These are phyloP conservation scores for Ehretia macrophylla DNA, from an alignment of 257 asterid genomes.

Conservation along the genomic window DNA sequence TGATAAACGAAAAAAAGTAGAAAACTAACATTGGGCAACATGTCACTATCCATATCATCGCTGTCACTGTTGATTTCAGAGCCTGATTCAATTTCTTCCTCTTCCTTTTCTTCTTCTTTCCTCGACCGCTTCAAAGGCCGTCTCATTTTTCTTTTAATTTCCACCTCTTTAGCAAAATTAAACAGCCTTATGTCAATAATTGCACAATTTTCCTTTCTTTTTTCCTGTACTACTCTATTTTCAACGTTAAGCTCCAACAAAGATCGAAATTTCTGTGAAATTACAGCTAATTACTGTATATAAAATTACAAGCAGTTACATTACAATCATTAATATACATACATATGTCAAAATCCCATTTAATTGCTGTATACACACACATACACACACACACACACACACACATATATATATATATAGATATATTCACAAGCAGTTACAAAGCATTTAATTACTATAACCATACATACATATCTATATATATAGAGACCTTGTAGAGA, in stretches of 20 bases:
- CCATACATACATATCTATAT: no score
- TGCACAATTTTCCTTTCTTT: not conserved
- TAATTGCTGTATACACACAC: no score
- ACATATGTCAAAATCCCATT: no score
- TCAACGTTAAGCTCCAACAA: not conserved
- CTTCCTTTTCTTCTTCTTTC: constrained; percentile 24
- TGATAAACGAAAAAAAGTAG: not conserved
- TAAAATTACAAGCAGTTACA: not conserved
- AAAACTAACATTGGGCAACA: constrained; percentile 33
- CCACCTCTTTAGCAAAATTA: not conserved
- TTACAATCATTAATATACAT: no score
- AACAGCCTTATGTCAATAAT: not conserved
- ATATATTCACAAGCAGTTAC: not conserved
- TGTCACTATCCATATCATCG: constrained; percentile 25
- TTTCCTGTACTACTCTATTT: no score
- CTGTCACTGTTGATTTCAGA: constrained; percentile 36
- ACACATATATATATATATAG: no score
- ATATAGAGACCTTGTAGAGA: no score
- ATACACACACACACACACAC: no score
- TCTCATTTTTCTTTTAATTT: constrained; percentile 21
- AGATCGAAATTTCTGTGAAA: no score
- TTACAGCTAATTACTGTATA: not conserved
- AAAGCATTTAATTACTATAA: no score
- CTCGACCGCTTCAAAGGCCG: constrained; percentile 21
- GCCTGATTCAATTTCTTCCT: constrained; percentile 42